Evolutionary conservation across 2,329 filamentous ascomycete genomes (phyloP).

Genomic region (Meredithiella fracta): DNA sequence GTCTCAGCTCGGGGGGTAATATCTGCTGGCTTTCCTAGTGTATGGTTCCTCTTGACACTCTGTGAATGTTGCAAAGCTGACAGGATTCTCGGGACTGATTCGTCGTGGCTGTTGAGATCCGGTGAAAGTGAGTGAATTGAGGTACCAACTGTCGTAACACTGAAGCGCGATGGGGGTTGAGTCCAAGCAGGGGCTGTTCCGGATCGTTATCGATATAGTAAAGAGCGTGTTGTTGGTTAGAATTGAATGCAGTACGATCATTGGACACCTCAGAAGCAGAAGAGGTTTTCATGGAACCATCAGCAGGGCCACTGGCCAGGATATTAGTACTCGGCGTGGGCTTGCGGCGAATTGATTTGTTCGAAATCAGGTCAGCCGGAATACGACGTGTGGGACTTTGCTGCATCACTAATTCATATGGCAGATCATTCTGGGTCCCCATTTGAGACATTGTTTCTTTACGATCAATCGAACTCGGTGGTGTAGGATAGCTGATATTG

Average conservation of each 20-base stretch:
- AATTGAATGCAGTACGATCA: not conserved
- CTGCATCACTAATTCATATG: slow-evolving; percentile 4
- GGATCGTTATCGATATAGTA: slow-evolving; percentile 3
- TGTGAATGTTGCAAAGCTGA: slow-evolving; percentile 15
- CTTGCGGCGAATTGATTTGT: slow-evolving; percentile 30
- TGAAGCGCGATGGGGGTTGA: slow-evolving; percentile 45
- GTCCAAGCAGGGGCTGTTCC: slow-evolving; percentile 22
- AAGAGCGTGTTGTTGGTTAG: slow-evolving; percentile 13
- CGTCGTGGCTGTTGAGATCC: slow-evolving; percentile 22
- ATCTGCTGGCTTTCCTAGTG: not conserved
- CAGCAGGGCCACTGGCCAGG: not conserved
- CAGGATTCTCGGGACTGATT: slow-evolving; percentile 24
- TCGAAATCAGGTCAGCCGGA: slow-evolving; percentile 4
- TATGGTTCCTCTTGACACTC: not conserved
- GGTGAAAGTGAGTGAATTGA: slow-evolving; percentile 29
- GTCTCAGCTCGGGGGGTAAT: not conserved
- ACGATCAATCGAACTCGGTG: slow-evolving; percentile 12
- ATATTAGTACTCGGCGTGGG: slow-evolving; percentile 22
- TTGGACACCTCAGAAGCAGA: not conserved
- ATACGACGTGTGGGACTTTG: slow-evolving; percentile 7
- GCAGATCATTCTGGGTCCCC: not conserved
- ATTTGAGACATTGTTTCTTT: slow-evolving; percentile 18
- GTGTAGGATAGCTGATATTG: slow-evolving; percentile 3
- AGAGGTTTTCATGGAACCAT: not conserved
- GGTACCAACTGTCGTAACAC: slow-evolving; percentile 44